These are phyloP conservation scores for Xylaria telfairii DNA, from an alignment of 495 filamentous ascomycete genomes.

Conservation along the genomic window DNA sequence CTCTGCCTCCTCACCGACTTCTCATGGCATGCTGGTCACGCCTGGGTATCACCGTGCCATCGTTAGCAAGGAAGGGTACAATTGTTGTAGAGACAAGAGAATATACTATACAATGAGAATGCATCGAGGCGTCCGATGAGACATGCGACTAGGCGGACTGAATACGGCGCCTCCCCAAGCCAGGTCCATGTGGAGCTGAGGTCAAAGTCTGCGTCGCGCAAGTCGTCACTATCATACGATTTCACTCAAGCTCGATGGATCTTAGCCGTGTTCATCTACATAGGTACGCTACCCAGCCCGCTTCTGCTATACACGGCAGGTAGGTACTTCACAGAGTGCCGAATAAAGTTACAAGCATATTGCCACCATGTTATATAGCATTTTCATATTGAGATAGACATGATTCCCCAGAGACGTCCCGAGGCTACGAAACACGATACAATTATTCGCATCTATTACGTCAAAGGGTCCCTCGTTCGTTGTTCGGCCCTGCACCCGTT, in stretches of 20 bases:
- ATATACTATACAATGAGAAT: not conserved
- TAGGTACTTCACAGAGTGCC: not conserved
- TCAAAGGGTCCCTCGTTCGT: conserved; percentile 20
- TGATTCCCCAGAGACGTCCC: conserved; percentile 19
- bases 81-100: not conserved
- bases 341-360: not conserved
- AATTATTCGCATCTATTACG: conserved; percentile 12
- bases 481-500: conserved; percentile 8
- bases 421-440: conserved; percentile 18
- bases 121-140: conserved; percentile 1
- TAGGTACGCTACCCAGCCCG: conserved; percentile 11
- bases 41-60: conserved; percentile 18
- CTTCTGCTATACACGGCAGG: not conserved
- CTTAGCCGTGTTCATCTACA: not conserved
- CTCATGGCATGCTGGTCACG: conserved; percentile 3
- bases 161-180: conserved; percentile 13
- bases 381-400: conserved; percentile 16
- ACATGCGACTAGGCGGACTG: not conserved
- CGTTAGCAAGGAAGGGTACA: not conserved
- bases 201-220: conserved; percentile 9
- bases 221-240: conserved; percentile 28
- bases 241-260: conserved; percentile 4
- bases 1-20: conserved; percentile 19
- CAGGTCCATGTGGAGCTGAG: conserved; percentile 20
- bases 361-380: not conserved